Evolutionary conservation across 1,139 yeast genomes (phyloP).

Genomic region (Yamadazyma pseudoaaseri): DNA sequence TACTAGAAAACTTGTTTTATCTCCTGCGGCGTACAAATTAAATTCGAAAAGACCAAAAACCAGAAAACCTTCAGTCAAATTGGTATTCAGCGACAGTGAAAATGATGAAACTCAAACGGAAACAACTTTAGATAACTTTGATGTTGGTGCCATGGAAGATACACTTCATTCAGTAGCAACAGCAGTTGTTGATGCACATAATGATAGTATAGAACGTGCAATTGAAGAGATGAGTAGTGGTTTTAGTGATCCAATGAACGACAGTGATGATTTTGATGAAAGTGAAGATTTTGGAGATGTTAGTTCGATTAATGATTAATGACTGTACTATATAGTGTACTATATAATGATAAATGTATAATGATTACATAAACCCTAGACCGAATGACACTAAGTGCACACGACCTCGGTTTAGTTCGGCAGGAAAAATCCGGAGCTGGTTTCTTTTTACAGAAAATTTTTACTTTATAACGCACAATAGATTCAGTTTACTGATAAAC

Average conservation of each 20-base stretch:
- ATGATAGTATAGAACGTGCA: neutral
- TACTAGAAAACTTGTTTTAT: no score
- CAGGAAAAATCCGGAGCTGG: conserved; percentile 2
- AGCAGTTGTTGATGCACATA: neutral
- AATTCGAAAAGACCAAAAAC: no score
- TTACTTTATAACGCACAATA: conserved; percentile 4
- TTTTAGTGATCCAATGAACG: neutral
- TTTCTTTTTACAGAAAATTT: conserved; percentile 6
- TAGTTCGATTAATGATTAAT: neutral
- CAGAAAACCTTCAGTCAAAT: neutral
- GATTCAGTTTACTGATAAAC: neutral
- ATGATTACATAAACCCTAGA: no score
- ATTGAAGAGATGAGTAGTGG: neutral
- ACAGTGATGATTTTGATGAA: neutral
- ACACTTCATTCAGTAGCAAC: neutral
- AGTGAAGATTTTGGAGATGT: neutral
- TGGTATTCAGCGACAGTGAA: conserved; percentile 1
- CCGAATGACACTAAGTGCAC: no score
- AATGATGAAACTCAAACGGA: neutral
- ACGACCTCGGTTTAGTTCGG: no score
- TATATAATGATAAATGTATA: neutral
- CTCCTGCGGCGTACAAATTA: no score
- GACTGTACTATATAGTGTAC: neutral
- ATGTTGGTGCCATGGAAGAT: neutral
- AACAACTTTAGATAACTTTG: neutral